A percentile compares a stretch with the other conserved stretches of the same genome.
These are phyloP conservation scores for Zygotorulaspora chibaensis DNA, from an alignment of 805 yeast species.

Conservation along the genomic window DNA sequence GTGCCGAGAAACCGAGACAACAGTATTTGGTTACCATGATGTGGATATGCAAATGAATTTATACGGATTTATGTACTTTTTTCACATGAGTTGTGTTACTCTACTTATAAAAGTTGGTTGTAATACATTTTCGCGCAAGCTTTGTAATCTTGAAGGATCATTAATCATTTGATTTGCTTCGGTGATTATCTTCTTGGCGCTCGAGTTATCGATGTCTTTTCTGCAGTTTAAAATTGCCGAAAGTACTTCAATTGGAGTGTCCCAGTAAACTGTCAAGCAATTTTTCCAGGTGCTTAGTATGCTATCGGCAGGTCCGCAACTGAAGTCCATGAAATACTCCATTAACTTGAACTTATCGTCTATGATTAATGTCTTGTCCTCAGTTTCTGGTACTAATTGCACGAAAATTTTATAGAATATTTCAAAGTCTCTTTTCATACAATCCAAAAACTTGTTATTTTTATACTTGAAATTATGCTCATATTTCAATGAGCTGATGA, in stretches of 20 bases:
- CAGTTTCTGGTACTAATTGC: constrained; percentile 39
- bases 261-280: constrained; percentile 63
- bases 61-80: constrained; percentile 1
- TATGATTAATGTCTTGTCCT: constrained; percentile 34
- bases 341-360: constrained; percentile 52
- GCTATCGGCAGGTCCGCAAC: constrained; percentile 45
- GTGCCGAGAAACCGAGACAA: constrained; percentile 10
- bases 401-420: constrained; percentile 51
- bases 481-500: constrained; percentile 44
- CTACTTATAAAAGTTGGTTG: constrained; percentile 29
- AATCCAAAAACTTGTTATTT: constrained; percentile 44
- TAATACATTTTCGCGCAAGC: constrained; percentile 16
- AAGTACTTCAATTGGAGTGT: constrained; percentile 69
- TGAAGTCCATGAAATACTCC: constrained; percentile 57
- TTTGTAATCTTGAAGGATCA: constrained; percentile 20
- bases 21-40: constrained; percentile 31
- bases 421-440: constrained; percentile 59
- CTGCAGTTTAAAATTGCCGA: constrained; percentile 53
- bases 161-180: constrained; percentile 17
- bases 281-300: constrained; percentile 55
- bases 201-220: constrained; percentile 36
- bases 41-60: constrained; percentile 30
- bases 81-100: constrained; percentile 7
- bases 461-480: constrained; percentile 40
- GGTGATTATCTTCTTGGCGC: constrained; percentile 20